Evolutionary conservation across 257 asterid genomes (phyloP).

Genomic region (Solanum raphanifolium): DNA sequence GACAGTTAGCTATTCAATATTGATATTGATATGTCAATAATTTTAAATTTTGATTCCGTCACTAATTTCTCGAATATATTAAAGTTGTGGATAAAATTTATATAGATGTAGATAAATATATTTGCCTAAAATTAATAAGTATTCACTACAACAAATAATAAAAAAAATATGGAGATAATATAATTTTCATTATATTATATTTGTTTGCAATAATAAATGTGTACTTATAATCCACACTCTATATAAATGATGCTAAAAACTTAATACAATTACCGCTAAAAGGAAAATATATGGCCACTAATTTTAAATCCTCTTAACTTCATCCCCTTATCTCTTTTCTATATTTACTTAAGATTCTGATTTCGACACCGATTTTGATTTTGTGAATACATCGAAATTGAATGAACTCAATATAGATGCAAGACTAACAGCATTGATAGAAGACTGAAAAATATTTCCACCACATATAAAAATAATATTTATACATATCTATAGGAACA

Average conservation of each 20-base stretch:
- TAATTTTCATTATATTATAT: too few relatives aligned
- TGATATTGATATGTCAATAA: background rate
- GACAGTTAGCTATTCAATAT: background rate
- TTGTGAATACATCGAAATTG: background rate
- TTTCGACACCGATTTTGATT: accelerated
- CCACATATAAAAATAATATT: too few relatives aligned
- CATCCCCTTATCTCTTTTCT: background rate
- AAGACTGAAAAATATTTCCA: background rate
- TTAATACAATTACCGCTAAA: too few relatives aligned
- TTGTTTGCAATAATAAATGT: too few relatives aligned
- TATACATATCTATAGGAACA: background rate
- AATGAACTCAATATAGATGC: background rate
- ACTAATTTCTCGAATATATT: background rate
- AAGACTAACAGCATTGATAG: background rate
- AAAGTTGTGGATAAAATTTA: background rate
- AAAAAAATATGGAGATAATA: too few relatives aligned
- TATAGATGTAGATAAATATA: too few relatives aligned
- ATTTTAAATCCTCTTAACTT: too few relatives aligned
- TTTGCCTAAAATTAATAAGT: background rate
- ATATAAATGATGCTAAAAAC: too few relatives aligned
- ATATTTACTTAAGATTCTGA: background rate
- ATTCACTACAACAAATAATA: too few relatives aligned
- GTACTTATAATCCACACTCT: too few relatives aligned
- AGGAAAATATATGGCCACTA: too few relatives aligned
- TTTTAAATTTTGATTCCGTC: background rate